Evolutionary conservation across 345 rosid species (phyloP), one percentile per base, ranked within the genome.

Genomic region (Pistacia vera): DNA sequence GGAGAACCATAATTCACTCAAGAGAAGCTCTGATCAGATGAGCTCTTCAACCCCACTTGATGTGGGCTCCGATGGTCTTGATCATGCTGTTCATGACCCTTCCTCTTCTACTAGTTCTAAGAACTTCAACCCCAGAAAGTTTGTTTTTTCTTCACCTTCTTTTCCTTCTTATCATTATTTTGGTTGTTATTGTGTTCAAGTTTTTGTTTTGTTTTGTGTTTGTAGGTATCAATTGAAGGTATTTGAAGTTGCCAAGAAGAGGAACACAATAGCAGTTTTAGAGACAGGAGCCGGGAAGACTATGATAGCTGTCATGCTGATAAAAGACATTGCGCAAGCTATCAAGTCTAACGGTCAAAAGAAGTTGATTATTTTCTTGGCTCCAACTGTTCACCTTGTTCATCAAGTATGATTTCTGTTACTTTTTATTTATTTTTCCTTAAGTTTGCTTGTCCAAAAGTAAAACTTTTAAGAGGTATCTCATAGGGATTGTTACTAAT

Each of bases 371-470:
- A 49, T 92, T 80, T 93, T 87, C 90, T 84, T 96, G 85, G 90
- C 94, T 2, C 98, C 98, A 6, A 88, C 97, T 35, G 97, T 90
- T 54, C 87, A 84, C 85, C 91, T 91, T 72, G 97, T 92, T 71
- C 83, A 84, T 72, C 97, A 91, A 97, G 99, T 76, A 82, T 74
- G 79, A 38, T 38, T 38, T 38, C 14, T 38, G 51, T 64, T 63
- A 41, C 36, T 14, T 41, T 57, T 30, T 44, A 36, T 65, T 61
- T 8, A 11, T 0, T 64, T 11, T 3, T 25, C 28, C 33, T 11
- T 51, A 33, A 2, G 22, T 66, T 8, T 4, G 5, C 17, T 25
- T 51, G 56, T 17, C 10, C 16, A 2, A 36, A 17, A 14, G 28
- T 16, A 9, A 36, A 18, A 44, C 5, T n/a, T 59, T 65, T 64